A percentile compares a stretch with the other conserved stretches of the same genome.
phyloP scores from a whole-genome alignment of 2,329 filamentous ascomycete genomes.

The Parastagonospora nodorum region DNA sequence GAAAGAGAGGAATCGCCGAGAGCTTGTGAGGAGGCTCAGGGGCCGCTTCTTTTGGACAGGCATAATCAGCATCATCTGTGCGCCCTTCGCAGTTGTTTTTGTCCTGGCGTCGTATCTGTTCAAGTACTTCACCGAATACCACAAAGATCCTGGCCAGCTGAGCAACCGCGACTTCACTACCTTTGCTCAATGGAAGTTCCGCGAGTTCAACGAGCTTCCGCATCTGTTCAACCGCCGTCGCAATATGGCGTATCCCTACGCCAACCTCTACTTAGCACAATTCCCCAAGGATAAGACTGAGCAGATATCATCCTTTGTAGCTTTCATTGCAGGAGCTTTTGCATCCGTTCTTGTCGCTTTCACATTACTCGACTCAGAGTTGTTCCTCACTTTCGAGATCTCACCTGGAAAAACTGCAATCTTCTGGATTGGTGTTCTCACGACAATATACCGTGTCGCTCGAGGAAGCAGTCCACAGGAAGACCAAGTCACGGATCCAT shows the following conservation, averaged over 20 bases:
- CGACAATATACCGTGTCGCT: conserved; percentile 80
- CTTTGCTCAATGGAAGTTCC: conserved; percentile 95
- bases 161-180: conserved; percentile 91
- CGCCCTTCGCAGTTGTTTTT: conserved; percentile 85
- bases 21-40: conserved; percentile 77
- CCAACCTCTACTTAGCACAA: conserved; percentile 89
- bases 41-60: conserved; percentile 82
- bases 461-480: conserved; percentile 80
- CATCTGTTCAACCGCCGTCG: conserved; percentile 89
- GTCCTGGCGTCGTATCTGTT: conserved; percentile 90
- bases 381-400: conserved; percentile 90
- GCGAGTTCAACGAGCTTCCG: conserved; percentile 95
- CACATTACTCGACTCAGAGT: conserved; percentile 85
- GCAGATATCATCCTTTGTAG: conserved; percentile 80
- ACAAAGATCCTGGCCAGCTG: conserved; percentile 86
- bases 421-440: conserved; percentile 86
- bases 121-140: conserved; percentile 95
- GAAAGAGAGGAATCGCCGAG: conserved; percentile 77
- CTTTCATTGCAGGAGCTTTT: conserved; percentile 85
- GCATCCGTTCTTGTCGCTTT: conserved; percentile 83
- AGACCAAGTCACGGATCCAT: conserved; percentile 91
- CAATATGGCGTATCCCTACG: conserved; percentile 94
- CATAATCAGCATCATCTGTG: conserved; percentile 82
- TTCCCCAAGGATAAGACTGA: conserved; percentile 95
- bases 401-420: conserved; percentile 85